A percentile compares a stretch with the other conserved stretches of the same genome.
Evolutionary conservation across 805 yeast genomes (phyloP).

Genomic region (Zygosaccharomyces pseudorouxii): DNA sequence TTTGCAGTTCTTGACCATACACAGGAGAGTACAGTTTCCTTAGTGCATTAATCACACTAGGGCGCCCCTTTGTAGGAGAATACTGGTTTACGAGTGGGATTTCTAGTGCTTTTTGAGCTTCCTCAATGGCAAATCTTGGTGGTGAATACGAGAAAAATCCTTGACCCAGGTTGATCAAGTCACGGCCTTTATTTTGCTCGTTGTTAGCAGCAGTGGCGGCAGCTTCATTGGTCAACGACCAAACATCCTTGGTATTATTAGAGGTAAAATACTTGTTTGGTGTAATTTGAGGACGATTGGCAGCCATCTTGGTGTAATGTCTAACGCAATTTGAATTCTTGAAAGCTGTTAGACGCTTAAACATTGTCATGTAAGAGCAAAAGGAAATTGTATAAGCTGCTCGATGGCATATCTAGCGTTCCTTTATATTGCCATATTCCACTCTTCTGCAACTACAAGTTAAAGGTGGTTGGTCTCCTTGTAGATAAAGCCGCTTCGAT

Average conservation of each 20-base stretch:
- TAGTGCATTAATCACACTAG: constrained; percentile 64
- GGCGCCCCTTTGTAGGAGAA: constrained; percentile 86
- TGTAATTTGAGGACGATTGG: constrained; percentile 16
- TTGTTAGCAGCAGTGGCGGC: constrained; percentile 71
- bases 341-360: neutral
- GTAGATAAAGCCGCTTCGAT: neutral
- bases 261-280: constrained; percentile 49
- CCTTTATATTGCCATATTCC: neutral
- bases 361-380: neutral
- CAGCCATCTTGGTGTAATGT: constrained; percentile 9
- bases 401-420: neutral
- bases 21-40: constrained; percentile 66
- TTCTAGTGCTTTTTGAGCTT: constrained; percentile 72
- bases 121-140: constrained; percentile 84
- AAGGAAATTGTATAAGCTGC: neutral
- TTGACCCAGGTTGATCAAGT: constrained; percentile 87
- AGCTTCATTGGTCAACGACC: constrained; percentile 93
- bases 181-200: constrained; percentile 55
- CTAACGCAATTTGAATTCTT: neutral
- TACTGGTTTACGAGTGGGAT: constrained; percentile 81
- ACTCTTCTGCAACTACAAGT: neutral
- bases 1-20: constrained; percentile 48
- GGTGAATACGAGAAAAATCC: constrained; percentile 97
- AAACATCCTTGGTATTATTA: constrained; percentile 77
- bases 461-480: neutral